Base-by-base conservation (phyloP, 257 asterid species). In the Ocimum tenuiflorum region DNA sequence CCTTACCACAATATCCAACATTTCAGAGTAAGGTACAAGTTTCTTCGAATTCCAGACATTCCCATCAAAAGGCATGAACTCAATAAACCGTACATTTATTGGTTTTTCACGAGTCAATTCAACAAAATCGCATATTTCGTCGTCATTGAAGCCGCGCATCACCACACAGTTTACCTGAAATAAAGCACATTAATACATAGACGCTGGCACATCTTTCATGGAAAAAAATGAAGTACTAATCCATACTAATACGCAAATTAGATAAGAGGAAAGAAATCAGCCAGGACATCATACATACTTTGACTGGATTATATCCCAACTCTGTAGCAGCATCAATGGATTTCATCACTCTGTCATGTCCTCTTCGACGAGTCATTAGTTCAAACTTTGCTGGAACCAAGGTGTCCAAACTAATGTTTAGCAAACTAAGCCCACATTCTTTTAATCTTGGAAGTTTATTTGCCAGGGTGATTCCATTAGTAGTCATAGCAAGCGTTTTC, bases 121-220 rank as follows among this genome's bases (percentile, higher is more conserved):
- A 36, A 94, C 91, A 65, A 94, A 94, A 83, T 89, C 94, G 65
- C 91, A 86, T 15, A 94, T 88, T 75, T 90, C 97, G 55, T 94
- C 99, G 43, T 94, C 97, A 75, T 94, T 94, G 94, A 89, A 87
- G 70, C 99, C 99, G n/a, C 92, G 97, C 97, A 94, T 94, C 31
- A 94, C 80, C 51, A 94, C 99, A 74, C 97, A 94, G 71, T 94
- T 94, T 70, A 94, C 90, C 99, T 94, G 88, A 60, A 60, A 60
- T 33, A 54, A 41, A 73, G 38, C 66, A 78, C 20, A 77, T 35
- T 38, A 24, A 70, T 70, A 39, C 39, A 60, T 18, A 60, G 8
- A 24, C 19, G 48, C 56, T n/a, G 63, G 50, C 48, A 23, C 17
- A 33, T 67, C 33, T 36, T n/a, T 39, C 52, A 51, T 52, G 9